These are phyloP conservation scores for Backusella australiensis DNA, from an alignment of 192 early-diverging fungal species.

Conservation along the genomic window DNA sequence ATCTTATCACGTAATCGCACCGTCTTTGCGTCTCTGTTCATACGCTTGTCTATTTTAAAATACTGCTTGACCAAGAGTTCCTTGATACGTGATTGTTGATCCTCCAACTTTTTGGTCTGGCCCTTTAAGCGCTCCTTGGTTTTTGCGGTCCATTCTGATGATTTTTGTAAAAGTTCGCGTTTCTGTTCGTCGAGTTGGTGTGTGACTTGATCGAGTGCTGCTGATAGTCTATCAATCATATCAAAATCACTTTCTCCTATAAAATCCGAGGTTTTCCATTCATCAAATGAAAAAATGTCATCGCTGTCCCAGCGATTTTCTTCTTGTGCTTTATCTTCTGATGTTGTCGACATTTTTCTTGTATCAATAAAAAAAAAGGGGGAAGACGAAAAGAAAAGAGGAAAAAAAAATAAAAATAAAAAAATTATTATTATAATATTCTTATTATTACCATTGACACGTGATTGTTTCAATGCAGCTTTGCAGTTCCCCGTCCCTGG, in stretches of 20 bases:
- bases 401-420: not conserved
- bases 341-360: not conserved
- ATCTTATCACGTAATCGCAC: slow-evolving; percentile 59
- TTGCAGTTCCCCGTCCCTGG: not conserved
- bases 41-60: slow-evolving; percentile 21
- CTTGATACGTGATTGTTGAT: slow-evolving; percentile 23
- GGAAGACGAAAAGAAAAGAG: not conserved
- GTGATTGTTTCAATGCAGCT: not conserved
- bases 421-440: not conserved
- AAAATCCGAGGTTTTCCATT: slow-evolving; percentile 14
- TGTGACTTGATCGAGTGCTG: slow-evolving; percentile 33
- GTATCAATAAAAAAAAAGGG: not conserved
- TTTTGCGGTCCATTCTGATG: slow-evolving; percentile 33
- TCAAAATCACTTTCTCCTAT: slow-evolving; percentile 42
- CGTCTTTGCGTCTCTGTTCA: slow-evolving; percentile 41
- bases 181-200: slow-evolving; percentile 30
- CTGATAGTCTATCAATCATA: slow-evolving; percentile 38
- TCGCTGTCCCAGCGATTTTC: not conserved
- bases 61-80: slow-evolving; percentile 25
- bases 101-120: slow-evolving; percentile 33
- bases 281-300: slow-evolving; percentile 6
- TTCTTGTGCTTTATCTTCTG: not conserved
- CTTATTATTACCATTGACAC: not conserved
- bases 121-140: slow-evolving; percentile 20
- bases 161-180: slow-evolving; percentile 25